phyloP scores from a whole-genome alignment of 148 eudicot genomes.

The Rhododendron henanense region DNA sequence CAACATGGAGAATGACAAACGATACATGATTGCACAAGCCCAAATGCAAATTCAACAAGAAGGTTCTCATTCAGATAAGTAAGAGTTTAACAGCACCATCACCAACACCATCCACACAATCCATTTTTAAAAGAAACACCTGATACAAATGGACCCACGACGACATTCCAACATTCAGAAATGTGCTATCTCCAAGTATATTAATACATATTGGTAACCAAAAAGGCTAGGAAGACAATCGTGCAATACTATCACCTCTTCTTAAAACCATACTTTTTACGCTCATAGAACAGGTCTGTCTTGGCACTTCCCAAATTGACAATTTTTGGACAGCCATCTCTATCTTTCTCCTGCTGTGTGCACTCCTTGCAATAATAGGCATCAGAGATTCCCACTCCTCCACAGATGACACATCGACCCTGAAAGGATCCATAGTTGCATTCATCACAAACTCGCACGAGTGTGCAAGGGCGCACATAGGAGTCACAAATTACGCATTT shows the following conservation, averaged over 20 bases:
- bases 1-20: background rate
- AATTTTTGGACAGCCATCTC: conserved; percentile 75
- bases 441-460: conserved; percentile 56
- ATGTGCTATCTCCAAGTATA: background rate
- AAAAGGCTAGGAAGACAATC: background rate
- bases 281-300: conserved; percentile 62
- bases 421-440: conserved; percentile 70
- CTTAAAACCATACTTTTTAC: conserved; percentile 67
- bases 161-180: background rate
- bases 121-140: background rate
- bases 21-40: background rate
- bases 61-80: background rate
- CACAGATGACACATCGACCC: conserved; percentile 69
- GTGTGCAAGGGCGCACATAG: conserved; percentile 65
- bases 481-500: conserved; percentile 68
- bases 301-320: conserved; percentile 75
- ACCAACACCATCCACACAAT: background rate
- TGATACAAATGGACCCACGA: background rate
- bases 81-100: background rate
- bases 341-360: conserved; percentile 79
- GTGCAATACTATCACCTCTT: conserved; percentile 30
- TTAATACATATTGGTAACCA: background rate
- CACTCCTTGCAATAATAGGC: conserved; percentile 80
- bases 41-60: background rate
- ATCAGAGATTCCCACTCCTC: conserved; percentile 76